phyloP scores from a whole-genome alignment of 75 land plant genomes.

The Cupressus sempervirens region DNA sequence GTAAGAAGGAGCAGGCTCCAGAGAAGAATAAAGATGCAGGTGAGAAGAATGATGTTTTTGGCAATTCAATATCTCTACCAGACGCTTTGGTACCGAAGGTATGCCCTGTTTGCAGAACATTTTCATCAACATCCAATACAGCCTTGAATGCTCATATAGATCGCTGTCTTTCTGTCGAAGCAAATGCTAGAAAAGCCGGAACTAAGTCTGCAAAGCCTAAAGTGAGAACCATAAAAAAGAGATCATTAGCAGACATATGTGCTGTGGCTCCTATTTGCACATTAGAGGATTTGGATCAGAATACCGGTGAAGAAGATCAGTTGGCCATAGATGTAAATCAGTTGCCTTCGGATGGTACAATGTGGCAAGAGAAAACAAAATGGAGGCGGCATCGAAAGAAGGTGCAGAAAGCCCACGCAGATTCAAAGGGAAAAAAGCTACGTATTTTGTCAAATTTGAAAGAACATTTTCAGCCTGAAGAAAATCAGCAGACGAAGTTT shows the following conservation, averaged over 20 bases:
- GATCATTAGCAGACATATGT: slow-evolving; percentile 32
- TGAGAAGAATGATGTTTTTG: slow-evolving; percentile 30
- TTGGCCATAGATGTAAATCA: not conserved
- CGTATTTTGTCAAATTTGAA: slow-evolving; percentile 3
- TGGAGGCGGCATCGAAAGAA: not conserved
- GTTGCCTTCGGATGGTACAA: not conserved
- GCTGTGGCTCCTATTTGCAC: slow-evolving; percentile 27
- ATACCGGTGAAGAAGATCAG: not conserved
- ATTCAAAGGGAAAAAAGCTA: not conserved
- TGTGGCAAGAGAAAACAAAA: not conserved
- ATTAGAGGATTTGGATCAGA: slow-evolving; percentile 21
- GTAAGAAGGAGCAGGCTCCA: not conserved
- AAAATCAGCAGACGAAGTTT: not conserved
- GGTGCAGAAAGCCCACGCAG: not conserved
- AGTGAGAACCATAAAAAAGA: slow-evolving; percentile 62
- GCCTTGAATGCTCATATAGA: slow-evolving; percentile 88
- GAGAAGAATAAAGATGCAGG: slow-evolving; percentile 10
- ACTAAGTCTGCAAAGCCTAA: slow-evolving; percentile 24
- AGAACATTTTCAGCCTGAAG: not conserved
- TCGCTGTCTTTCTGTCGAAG: slow-evolving; percentile 56
- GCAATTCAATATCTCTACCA: slow-evolving; percentile 15
- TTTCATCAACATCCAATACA: slow-evolving; percentile 70
- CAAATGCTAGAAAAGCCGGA: slow-evolving; percentile 20
- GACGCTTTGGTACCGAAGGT: slow-evolving; percentile 63
- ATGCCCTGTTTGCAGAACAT: slow-evolving; percentile 74